Conservation (phyloP, 495 filamentous ascomycete genomes). For the Neurospora sp. region DNA sequence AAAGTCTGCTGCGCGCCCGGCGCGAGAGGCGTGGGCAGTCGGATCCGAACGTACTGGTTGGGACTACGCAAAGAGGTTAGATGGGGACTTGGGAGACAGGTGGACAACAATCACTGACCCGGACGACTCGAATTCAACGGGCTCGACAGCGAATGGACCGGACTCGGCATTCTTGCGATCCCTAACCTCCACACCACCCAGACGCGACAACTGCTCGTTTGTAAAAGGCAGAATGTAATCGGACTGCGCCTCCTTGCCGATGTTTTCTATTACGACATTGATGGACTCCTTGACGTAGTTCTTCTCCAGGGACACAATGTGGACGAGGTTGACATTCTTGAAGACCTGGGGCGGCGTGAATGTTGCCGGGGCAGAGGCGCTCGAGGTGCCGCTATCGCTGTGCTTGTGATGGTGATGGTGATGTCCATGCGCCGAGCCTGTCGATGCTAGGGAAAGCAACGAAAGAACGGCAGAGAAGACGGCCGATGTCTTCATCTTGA, state of each 20-base stretch:
- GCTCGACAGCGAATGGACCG: conserved; percentile 56
- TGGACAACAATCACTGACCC: conserved; percentile 37
- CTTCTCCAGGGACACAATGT: conserved; percentile 86
- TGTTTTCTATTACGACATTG: conserved; percentile 91
- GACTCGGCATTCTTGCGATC: conserved; percentile 72
- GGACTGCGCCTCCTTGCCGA: conserved; percentile 58
- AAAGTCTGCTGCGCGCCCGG: conserved; percentile 72
- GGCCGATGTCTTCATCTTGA: conserved; percentile 46
- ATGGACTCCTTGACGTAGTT: conserved; percentile 78
- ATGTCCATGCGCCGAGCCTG: conserved; percentile 23
- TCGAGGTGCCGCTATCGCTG: conserved; percentile 24
- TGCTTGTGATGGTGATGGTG: background rate
- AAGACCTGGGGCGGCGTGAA: conserved; percentile 87
- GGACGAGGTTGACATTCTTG: conserved; percentile 82
- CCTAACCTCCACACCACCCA: conserved; percentile 82
- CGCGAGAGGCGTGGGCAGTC: conserved; percentile 61
- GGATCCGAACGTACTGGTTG: conserved; percentile 75
- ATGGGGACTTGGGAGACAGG: background rate
- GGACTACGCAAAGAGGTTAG: conserved; percentile 40
- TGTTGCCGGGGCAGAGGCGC: conserved; percentile 45
- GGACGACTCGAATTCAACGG: conserved; percentile 51
- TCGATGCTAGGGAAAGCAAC: conserved; percentile 30
- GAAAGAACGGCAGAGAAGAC: conserved; percentile 40
- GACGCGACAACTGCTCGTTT: conserved; percentile 54
- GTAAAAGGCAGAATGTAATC: conserved; percentile 87